phyloP scores from a whole-genome alignment of 352 stramenopile genomes.

The Thalassiosira livingstoniorum region DNA sequence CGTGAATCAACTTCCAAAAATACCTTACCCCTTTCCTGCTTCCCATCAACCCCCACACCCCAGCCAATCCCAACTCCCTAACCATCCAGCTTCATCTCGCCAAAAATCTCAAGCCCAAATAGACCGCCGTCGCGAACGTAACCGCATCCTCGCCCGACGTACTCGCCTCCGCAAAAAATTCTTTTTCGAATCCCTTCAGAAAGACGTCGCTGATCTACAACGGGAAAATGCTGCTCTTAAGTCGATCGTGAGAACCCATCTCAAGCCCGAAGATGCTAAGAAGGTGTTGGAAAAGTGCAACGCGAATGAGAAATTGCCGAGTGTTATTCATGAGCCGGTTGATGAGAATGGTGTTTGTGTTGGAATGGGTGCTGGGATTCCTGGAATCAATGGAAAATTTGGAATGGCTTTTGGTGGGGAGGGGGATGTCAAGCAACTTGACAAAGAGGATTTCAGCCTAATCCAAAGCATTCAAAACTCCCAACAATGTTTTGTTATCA shows the following conservation, averaged over 20 bases:
- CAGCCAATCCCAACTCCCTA: not conserved
- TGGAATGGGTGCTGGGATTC: not conserved
- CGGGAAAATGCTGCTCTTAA: conserved; percentile 84
- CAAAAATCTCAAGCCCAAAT: conserved; percentile 88
- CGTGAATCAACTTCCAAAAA: not conserved
- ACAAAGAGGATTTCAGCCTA: conserved; percentile 80
- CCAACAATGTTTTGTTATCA: conserved; percentile 85
- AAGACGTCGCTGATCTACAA: conserved; percentile 85
- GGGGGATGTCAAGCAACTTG: conserved; percentile 51
- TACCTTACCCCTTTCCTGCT: not conserved
- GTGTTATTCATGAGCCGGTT: conserved; percentile 60
- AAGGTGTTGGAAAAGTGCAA: conserved; percentile 72
- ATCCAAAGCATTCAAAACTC: conserved; percentile 79
- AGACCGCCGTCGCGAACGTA: conserved; percentile 85
- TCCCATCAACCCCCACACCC: not conserved
- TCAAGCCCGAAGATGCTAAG: conserved; percentile 56
- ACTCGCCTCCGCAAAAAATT: conserved; percentile 91
- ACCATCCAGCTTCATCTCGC: not conserved
- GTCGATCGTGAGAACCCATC: conserved; percentile 72
- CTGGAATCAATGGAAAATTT: too few relatives aligned
- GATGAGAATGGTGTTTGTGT: conserved; percentile 35
- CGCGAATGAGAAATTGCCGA: conserved; percentile 67
- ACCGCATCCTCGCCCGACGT: conserved; percentile 86
- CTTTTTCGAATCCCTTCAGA: conserved; percentile 88
- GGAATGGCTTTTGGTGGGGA: too few relatives aligned